phyloP scores from a whole-genome alignment of 2,329 filamentous ascomycete genomes.

The Sporothrix schenckii region DNA sequence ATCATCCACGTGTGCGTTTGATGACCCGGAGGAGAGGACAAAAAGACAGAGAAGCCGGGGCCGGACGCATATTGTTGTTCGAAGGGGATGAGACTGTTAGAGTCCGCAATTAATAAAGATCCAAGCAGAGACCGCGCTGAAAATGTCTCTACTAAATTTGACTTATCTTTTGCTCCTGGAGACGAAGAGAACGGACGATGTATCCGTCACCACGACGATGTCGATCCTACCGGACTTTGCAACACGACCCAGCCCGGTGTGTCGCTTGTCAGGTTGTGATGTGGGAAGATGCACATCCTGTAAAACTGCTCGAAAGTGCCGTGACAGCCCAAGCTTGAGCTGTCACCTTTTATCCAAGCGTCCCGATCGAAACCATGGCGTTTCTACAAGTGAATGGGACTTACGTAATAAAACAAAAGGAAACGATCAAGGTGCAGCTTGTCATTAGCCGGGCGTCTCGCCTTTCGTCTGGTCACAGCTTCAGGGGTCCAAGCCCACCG shows the following conservation, averaged over 20 bases:
- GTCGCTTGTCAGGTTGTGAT: not conserved
- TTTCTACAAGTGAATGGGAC: not conserved
- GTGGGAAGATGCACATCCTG: not conserved
- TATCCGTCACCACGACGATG: not conserved
- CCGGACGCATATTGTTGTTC: not conserved
- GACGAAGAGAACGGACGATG: not conserved
- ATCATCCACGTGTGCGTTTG: not conserved
- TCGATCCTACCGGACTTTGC: not conserved
- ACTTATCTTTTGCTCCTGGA: not conserved
- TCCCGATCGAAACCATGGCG: not conserved
- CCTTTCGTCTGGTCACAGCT: not conserved
- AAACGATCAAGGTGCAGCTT: not conserved
- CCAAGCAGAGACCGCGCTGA: not conserved
- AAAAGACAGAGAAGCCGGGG: not conserved
- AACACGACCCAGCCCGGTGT: not conserved
- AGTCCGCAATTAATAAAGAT: not conserved
- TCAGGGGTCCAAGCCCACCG: not conserved
- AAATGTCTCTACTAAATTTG: no score
- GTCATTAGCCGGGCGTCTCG: constrained; percentile 15
- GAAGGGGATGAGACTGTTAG: not conserved
- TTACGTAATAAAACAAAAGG: not conserved
- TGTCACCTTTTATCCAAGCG: constrained; percentile 10
- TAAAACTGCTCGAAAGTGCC: not conserved
- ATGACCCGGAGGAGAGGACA: not conserved
- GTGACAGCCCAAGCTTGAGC: not conserved